phyloP scores from a whole-genome alignment of 495 filamentous ascomycete genomes.

The Podospora pseudopauciseta region DNA sequence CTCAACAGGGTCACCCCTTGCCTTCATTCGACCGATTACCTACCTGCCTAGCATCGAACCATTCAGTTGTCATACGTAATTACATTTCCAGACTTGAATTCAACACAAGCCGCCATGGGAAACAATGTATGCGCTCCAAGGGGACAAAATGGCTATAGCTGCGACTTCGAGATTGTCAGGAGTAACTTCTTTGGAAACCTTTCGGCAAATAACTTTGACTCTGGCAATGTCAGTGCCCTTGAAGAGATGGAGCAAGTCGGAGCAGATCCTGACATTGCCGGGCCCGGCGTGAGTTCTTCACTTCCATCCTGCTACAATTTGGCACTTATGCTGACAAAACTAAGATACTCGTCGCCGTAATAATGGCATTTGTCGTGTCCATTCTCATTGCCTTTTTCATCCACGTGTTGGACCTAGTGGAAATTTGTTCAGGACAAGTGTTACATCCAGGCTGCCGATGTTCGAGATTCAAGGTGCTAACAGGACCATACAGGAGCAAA shows the following conservation, averaged over 20 bases:
- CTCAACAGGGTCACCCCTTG: no score
- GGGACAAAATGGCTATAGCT: no score
- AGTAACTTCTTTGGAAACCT: background rate
- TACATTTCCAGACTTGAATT: no score
- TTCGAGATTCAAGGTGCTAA: no score
- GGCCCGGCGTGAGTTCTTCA: background rate
- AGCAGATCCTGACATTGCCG: background rate
- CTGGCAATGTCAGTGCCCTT: background rate
- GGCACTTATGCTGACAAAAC: no score
- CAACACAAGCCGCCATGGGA: background rate
- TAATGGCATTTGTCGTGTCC: background rate
- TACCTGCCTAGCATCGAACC: no score
- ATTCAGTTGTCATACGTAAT: no score
- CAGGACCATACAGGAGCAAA: background rate
- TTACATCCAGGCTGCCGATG: background rate
- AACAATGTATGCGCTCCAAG: background rate
- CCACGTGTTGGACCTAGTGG: background rate
- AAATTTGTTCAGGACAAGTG: background rate
- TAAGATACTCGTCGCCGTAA: background rate
- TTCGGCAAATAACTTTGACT: background rate
- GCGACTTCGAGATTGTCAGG: background rate
- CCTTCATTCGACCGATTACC: no score
- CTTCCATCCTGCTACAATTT: no score
- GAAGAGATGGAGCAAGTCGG: background rate
- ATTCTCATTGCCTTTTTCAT: background rate